Evolutionary conservation across 1,139 yeast genomes (phyloP).

Genomic region (Debaryomyces robertsiae): DNA sequence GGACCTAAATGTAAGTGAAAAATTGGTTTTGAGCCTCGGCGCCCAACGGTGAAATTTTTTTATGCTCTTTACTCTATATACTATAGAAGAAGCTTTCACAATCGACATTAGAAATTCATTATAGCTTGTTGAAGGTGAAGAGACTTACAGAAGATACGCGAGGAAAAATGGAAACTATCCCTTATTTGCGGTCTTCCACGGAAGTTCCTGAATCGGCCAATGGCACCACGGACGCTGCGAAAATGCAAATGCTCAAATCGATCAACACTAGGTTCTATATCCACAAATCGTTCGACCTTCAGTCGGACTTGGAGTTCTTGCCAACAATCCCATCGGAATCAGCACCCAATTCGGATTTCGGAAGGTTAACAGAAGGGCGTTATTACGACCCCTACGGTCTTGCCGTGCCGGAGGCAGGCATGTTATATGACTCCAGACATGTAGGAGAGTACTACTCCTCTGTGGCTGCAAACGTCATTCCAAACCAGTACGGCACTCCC

Average conservation of each 20-base stretch:
- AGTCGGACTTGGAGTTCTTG: conserved; percentile 73
- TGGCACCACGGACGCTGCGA: conserved; percentile 16
- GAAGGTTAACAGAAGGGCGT: conserved; percentile 2
- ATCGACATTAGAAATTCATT: neutral
- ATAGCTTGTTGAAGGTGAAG: neutral
- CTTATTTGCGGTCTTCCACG: conserved; percentile 2
- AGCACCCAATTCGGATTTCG: neutral
- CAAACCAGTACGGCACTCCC: neutral
- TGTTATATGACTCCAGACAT: conserved; percentile 3
- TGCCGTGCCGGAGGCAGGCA: conserved; percentile 2
- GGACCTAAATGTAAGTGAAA: conserved; percentile 1
- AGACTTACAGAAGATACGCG: neutral
- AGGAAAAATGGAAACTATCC: conserved; percentile 2
- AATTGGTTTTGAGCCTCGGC: conserved; percentile 7
- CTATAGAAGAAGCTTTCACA: neutral
- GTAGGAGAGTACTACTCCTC: conserved; percentile 2
- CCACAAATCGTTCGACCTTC: conserved; percentile 68
- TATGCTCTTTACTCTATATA: neutral
- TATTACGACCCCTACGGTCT: conserved; percentile 1
- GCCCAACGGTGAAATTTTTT: conserved; percentile 7
- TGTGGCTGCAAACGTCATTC: neutral
- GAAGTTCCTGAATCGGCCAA: conserved; percentile 1
- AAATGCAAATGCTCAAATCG: conserved; percentile 26
- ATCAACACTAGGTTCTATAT: conserved; percentile 56
- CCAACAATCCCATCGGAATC: conserved; percentile 39